A percentile compares a stretch with the other conserved stretches of the same genome.
Conservation (phyloP, 2,329 filamentous ascomycete species). For the Periglandula ipomoeae region DNA sequence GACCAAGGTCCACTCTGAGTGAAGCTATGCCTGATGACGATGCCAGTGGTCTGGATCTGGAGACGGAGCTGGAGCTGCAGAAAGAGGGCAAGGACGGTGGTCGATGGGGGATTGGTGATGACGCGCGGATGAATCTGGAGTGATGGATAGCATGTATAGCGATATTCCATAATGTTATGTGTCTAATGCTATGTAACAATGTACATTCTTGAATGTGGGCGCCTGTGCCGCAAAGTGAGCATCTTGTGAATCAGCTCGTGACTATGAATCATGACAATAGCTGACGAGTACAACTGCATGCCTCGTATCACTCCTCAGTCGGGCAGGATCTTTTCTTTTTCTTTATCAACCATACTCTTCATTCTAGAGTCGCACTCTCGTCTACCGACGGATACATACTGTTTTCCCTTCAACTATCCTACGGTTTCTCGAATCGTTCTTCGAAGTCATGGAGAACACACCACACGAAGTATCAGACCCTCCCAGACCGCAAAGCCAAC, state of each 20-base stretch:
- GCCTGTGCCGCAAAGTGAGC: not conserved
- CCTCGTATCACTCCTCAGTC: not conserved
- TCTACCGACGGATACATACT: not conserved
- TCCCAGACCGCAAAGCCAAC: not conserved
- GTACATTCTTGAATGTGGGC: not conserved
- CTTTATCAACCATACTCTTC: not conserved
- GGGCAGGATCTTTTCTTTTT: not conserved
- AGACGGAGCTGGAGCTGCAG: constrained; percentile 43
- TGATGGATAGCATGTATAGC: constrained; percentile 25
- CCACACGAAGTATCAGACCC: not conserved
- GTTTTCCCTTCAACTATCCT: not conserved
- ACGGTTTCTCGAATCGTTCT: not conserved
- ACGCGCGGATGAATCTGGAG: constrained; percentile 75
- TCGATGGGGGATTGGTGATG: constrained; percentile 74
- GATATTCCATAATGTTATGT: not conserved
- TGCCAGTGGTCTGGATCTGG: constrained; percentile 30
- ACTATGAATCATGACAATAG: not conserved
- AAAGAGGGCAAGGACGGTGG: constrained; percentile 44
- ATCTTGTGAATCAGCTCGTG: not conserved
- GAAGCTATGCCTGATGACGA: constrained; percentile 35
- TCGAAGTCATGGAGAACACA: not conserved
- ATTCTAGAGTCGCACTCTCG: not conserved
- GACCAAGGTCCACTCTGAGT: constrained; percentile 33
- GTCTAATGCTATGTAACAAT: not conserved
- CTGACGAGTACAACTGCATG: not conserved